phyloP scores from a whole-genome alignment of 768 basidiomycete species.

The Porpolomopsis calyptriformis region DNA sequence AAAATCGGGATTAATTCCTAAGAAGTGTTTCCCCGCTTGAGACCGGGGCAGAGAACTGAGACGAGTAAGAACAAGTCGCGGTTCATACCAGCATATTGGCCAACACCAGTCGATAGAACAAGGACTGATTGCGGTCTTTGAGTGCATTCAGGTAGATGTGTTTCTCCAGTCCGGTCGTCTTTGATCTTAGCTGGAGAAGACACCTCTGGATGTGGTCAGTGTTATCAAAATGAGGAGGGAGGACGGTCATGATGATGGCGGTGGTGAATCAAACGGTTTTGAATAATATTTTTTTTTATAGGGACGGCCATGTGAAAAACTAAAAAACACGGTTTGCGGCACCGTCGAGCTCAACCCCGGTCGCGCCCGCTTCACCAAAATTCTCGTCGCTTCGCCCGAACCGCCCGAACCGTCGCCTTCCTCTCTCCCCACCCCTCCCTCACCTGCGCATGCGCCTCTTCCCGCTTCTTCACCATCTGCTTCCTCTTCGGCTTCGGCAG shows the following conservation, averaged over 20 bases:
- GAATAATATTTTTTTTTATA: too few species aligned
- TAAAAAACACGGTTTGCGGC: too few species aligned
- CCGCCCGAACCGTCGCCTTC: slow-evolving; percentile 49
- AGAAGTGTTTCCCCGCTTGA: not conserved
- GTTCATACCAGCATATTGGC: slow-evolving; percentile 37
- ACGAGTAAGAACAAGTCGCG: too few species aligned
- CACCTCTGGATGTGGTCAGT: slow-evolving; percentile 48
- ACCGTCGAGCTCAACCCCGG: too few species aligned
- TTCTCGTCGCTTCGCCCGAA: slow-evolving; percentile 54
- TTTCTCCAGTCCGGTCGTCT: slow-evolving; percentile 47
- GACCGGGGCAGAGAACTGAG: too few species aligned
- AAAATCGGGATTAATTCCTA: slow-evolving; percentile 55
- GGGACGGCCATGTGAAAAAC: too few species aligned
- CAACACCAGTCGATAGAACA: slow-evolving; percentile 58
- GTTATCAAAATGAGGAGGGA: slow-evolving; percentile 39
- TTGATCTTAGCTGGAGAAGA: slow-evolving; percentile 48
- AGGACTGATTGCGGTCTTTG: slow-evolving; percentile 47
- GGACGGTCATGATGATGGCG: slow-evolving; percentile 6
- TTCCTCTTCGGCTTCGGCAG: slow-evolving; percentile 42
- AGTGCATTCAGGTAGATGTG: slow-evolving; percentile 62
- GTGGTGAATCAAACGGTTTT: not conserved
- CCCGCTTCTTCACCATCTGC: slow-evolving; percentile 31
- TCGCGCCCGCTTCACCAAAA: slow-evolving; percentile 66
- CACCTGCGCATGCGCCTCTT: slow-evolving; percentile 34
- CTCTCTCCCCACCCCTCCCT: slow-evolving; percentile 63